Conservation (phyloP, 2,329 filamentous ascomycete genomes). For the Ilyonectria robusta region DNA sequence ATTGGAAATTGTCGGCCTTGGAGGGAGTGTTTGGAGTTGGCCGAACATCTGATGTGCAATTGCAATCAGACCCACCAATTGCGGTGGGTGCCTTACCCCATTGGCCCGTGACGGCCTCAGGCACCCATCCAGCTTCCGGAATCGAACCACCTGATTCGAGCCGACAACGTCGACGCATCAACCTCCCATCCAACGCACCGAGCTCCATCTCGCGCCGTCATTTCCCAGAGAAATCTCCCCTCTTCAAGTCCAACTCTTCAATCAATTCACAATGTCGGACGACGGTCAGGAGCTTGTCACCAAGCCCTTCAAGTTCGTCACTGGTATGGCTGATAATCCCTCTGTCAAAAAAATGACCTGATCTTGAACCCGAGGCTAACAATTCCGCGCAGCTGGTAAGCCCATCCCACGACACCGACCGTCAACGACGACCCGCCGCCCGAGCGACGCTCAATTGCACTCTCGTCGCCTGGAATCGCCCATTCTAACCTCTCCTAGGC, state of each 20-base stretch:
- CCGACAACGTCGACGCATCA: constrained; percentile 54
- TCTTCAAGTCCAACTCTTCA: constrained; percentile 44
- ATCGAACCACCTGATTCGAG: constrained; percentile 60
- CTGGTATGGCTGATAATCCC: constrained; percentile 77
- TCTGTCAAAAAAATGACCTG: constrained; percentile 54
- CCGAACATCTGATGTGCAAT: constrained; percentile 55
- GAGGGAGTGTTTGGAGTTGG: constrained; percentile 50
- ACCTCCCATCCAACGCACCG: constrained; percentile 50
- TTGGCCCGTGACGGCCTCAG: constrained; percentile 56
- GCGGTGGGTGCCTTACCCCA: constrained; percentile 54
- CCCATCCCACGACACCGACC: constrained; percentile 39
- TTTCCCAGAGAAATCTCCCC: constrained; percentile 43
- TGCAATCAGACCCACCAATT: constrained; percentile 51
- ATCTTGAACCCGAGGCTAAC: constrained; percentile 59
- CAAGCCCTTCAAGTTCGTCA: constrained; percentile 99
- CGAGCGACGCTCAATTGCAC: constrained; percentile 49
- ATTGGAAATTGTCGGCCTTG: constrained; percentile 51
- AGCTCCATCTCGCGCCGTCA: constrained; percentile 56
- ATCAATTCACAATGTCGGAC: constrained; percentile 84
- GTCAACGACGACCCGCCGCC: constrained; percentile 36
- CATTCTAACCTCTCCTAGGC: constrained; percentile 68
- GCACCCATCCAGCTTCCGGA: constrained; percentile 53
- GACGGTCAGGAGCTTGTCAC: constrained; percentile 81
- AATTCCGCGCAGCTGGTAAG: constrained; percentile 61
- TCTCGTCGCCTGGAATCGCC: constrained; percentile 20